Conservation (phyloP, 2,329 filamentous ascomycete genomes). For the Cadophora sp. region DNA sequence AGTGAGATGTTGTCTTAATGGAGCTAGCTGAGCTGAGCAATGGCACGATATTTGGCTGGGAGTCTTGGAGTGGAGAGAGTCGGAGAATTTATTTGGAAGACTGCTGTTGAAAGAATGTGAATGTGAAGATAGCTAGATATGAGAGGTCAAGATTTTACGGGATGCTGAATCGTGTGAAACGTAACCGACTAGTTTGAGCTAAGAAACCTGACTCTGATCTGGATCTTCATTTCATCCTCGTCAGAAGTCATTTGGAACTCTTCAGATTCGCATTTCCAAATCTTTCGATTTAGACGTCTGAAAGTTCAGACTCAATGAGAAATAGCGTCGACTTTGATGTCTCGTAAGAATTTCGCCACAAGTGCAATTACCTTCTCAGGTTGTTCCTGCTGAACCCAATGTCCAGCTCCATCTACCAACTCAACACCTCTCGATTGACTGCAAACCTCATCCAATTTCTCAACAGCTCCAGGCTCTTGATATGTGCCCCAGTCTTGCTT, state of each 20-base stretch:
- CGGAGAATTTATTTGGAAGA: background rate
- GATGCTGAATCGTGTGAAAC: too few species aligned
- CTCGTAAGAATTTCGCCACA: constrained; percentile 51
- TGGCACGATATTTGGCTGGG: background rate
- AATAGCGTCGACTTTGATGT: constrained; percentile 21
- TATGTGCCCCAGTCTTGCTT: constrained; percentile 71
- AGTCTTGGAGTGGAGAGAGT: background rate
- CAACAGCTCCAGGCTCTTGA: constrained; percentile 69
- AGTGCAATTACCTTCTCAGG: constrained; percentile 58
- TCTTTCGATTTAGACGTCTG: background rate
- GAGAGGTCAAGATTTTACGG: too few species aligned
- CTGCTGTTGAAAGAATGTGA: too few species aligned
- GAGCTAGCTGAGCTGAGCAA: background rate
- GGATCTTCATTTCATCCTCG: too few species aligned
- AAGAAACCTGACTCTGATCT: too few species aligned
- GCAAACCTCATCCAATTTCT: constrained; percentile 60
- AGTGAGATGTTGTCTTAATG: background rate
- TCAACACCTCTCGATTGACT: constrained; percentile 58
- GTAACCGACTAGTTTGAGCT: too few species aligned
- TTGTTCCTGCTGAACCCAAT: constrained; percentile 75
- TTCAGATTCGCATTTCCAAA: background rate
- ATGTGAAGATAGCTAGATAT: too few species aligned
- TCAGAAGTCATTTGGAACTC: background rate
- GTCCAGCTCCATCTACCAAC: constrained; percentile 66
- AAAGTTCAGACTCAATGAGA: constrained; percentile 14